A percentile compares a stretch with the other conserved stretches of the same genome.
These are phyloP conservation scores for Glonium stellatum DNA, from an alignment of 495 filamentous ascomycete genomes.

Conservation along the genomic window DNA sequence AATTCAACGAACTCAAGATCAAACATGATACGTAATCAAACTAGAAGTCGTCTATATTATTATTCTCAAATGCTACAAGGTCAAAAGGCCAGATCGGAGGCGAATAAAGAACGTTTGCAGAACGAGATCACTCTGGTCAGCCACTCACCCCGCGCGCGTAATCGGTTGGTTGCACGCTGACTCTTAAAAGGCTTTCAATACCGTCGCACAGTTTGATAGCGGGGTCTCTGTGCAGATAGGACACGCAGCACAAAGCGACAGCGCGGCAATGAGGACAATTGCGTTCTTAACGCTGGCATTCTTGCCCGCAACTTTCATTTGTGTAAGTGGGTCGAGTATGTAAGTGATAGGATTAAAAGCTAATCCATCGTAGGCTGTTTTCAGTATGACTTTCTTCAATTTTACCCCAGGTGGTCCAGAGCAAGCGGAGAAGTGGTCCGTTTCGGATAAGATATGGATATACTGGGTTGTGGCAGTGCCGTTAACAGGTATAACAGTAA, in stretches of 20 bases:
- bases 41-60: neutral
- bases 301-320: constrained; percentile 35
- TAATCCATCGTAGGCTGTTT: neutral
- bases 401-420: neutral
- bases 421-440: neutral
- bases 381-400: neutral
- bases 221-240: constrained; percentile 35
- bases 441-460: neutral
- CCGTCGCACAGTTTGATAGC: constrained; percentile 38
- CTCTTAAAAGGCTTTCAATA: constrained; percentile 31
- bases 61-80: constrained; percentile 34
- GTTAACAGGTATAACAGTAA: neutral
- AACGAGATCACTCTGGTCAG: constrained; percentile 43
- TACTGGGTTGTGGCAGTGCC: neutral
- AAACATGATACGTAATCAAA: neutral
- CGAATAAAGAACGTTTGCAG: constrained; percentile 38
- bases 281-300: constrained; percentile 35
- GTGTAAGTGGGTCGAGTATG: neutral
- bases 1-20: neutral
- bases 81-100: constrained; percentile 35
- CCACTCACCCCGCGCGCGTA: too few relatives aligned
- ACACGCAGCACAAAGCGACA: constrained; percentile 36
- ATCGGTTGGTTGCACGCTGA: neutral
- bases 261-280: constrained; percentile 35
- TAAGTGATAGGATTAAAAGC: neutral